Evolutionary conservation across 208 protist species (phyloP), one percentile per base, ranked within the genome.

Genomic region (Trypanosoma cruzi): DNA sequence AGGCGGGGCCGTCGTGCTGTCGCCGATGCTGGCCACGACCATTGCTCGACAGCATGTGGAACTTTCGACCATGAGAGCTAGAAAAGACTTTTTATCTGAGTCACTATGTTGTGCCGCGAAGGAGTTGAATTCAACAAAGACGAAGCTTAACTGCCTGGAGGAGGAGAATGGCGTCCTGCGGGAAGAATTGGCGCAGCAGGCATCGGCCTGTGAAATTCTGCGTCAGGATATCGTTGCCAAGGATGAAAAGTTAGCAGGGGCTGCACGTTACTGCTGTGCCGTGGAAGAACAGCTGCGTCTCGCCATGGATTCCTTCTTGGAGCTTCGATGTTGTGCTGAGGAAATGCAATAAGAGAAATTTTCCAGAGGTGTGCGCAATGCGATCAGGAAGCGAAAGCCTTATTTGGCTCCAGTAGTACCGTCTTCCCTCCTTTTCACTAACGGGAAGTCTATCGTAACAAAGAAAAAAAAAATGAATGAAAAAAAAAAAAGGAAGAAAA

Each of bases 31-130:
- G 4, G 0, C 2, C 31, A 29, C 14, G 8, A 66, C 46, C 6
- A 24, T 66, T 64, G 42, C 58, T 20, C 34, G 58, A 52, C 58
- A 64, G 42, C 44, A 52, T 64, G 42, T 28, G n/a, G 58, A 64
- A 18, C 58, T 64, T 52, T 14, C 20, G 1, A 16, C 22, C 2
- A 8, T 64, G 34, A 48, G 29, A 40, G 44, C 37, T 52, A 1
- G 58, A 40, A 64, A 64, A 6, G 14, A 2, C 28, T 34, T 50
- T 52, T n/a, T 64, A 36, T 32, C 2, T 52, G 26, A 36, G 7
- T 64, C 26, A 26, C 22, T 66, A 16, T 64, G 20, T 53, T 6
- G 10, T 4, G 36, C 42, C 18, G 14, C 22, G 32, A 31, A 18
- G 31, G 49, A 55, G 16, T 29, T 67, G 11, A 26, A 28, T 46